Conservation (phyloP, 768 basidiomycete species). For the Rhodotorula diobovata region DNA sequence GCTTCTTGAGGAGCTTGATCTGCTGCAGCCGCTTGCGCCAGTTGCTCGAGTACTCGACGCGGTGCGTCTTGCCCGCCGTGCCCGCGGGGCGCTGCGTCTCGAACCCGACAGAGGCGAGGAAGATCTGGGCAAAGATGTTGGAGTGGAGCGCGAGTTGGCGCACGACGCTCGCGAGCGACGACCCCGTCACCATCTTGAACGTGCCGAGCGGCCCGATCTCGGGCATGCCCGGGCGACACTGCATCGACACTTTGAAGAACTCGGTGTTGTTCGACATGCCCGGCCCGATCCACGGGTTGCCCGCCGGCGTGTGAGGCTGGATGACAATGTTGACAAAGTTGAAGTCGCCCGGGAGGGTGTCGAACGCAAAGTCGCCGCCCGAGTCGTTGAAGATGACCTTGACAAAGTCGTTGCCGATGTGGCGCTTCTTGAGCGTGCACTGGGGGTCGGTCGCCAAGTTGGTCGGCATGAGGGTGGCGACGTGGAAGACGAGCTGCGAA, state of each 20-base stretch:
- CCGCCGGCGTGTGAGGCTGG: constrained; percentile 80
- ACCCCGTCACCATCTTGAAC: constrained; percentile 89
- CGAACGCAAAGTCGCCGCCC: constrained; percentile 74
- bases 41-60: constrained; percentile 36
- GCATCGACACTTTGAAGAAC: constrained; percentile 91
- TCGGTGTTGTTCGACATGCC: constrained; percentile 62
- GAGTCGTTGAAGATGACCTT: constrained; percentile 98
- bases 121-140: constrained; percentile 86
- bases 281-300: constrained; percentile 72
- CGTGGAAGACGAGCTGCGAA: constrained; percentile 87
- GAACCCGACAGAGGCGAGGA: constrained; percentile 39
- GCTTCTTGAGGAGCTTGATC: constrained; percentile 33
- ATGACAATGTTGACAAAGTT: constrained; percentile 97
- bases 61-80: constrained; percentile 16
- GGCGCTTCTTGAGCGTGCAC: constrained; percentile 80
- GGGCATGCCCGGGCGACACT: constrained; percentile 81
- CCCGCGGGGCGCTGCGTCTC: constrained; percentile 18
- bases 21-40: constrained; percentile 39
- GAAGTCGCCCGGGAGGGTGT: constrained; percentile 86
- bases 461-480: constrained; percentile 95
- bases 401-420: constrained; percentile 95
- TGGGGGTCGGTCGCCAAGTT: constrained; percentile 59
- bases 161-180: constrained; percentile 77
- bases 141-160: constrained; percentile 80
- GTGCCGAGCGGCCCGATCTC: constrained; percentile 88